phyloP scores from a whole-genome alignment of 208 protist species.

The Leishmania aethiopica region DNA sequence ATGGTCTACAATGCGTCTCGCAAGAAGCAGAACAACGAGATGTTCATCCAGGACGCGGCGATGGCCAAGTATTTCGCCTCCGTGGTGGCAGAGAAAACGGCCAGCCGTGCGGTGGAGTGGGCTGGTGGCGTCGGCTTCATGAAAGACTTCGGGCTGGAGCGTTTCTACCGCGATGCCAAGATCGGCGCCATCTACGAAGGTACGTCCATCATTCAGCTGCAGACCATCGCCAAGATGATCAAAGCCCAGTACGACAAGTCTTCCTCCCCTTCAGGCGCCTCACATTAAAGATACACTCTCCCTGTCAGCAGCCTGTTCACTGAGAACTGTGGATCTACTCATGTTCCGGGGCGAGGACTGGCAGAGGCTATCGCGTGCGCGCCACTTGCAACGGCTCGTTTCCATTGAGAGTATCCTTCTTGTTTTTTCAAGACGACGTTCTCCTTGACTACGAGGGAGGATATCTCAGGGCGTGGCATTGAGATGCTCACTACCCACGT shows the following conservation, averaged over 20 bases:
- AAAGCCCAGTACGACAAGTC: slow-evolving; percentile 59
- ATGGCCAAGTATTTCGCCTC: slow-evolving; percentile 96
- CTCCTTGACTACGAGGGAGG: background rate
- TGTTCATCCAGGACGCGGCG: slow-evolving; percentile 94
- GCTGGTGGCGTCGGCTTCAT: slow-evolving; percentile 97
- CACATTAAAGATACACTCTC: background rate
- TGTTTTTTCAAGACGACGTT: background rate
- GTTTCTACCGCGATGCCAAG: slow-evolving; percentile 95
- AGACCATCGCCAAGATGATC: slow-evolving; percentile 94
- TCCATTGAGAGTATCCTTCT: background rate
- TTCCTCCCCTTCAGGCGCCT: background rate
- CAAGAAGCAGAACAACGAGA: slow-evolving; percentile 80
- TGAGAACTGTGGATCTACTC: background rate
- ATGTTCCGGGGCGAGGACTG: background rate
- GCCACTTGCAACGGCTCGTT: background rate
- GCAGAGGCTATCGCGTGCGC: background rate
- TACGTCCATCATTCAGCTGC: slow-evolving; percentile 96
- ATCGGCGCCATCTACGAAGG: slow-evolving; percentile 95
- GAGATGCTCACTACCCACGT: background rate
- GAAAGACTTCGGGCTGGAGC: slow-evolving; percentile 94
- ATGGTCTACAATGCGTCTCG: slow-evolving; percentile 94
- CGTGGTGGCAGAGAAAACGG: slow-evolving; percentile 81
- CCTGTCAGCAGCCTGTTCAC: background rate
- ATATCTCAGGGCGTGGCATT: background rate
- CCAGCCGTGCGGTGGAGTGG: slow-evolving; percentile 92